Evolutionary conservation across 768 basidiomycete genomes (phyloP).

Genomic region (Xerocomellus chrysenteron): DNA sequence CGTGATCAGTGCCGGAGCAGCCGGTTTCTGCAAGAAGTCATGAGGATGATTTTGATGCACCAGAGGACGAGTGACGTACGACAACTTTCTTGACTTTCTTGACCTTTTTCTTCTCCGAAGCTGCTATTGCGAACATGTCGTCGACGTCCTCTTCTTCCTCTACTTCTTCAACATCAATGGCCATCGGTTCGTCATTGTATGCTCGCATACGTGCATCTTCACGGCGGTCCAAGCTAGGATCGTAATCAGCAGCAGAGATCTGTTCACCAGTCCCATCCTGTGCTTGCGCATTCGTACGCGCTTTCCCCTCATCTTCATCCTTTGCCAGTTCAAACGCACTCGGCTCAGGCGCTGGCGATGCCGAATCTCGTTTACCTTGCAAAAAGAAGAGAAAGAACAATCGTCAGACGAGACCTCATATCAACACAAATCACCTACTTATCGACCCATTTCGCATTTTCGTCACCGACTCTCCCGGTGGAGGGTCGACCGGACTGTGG

Average conservation of each 20-base stretch:
- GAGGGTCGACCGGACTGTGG: conserved; percentile 43
- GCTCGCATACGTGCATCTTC: conserved; percentile 80
- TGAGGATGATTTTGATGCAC: not conserved
- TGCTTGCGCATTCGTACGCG: conserved; percentile 44
- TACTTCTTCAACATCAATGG: conserved; percentile 45
- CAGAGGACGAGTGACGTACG: conserved; percentile 35
- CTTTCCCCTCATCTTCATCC: conserved; percentile 50
- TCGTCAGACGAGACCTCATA: not conserved
- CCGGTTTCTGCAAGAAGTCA: conserved; percentile 38
- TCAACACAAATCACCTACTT: conserved; percentile 14
- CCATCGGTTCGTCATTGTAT: conserved; percentile 37
- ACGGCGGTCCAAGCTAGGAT: conserved; percentile 76
- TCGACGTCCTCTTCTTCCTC: conserved; percentile 79
- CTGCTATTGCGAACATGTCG: conserved; percentile 88
- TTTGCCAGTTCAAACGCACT: conserved; percentile 69
- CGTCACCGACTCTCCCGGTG: conserved; percentile 8
- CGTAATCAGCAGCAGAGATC: conserved; percentile 91
- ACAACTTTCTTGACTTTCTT: conserved; percentile 61
- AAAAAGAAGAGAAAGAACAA: not conserved
- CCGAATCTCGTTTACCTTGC: conserved; percentile 50
- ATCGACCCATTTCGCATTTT: conserved; percentile 20
- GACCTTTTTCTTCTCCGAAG: conserved; percentile 44
- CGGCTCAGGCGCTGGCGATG: conserved; percentile 58
- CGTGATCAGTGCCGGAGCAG: conserved; percentile 63
- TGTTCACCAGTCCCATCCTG: conserved; percentile 58